Percentiles rank a stretch among this genome's conserved stretches.
Evolutionary conservation across 768 basidiomycete genomes (phyloP).

Genomic region (Hysterangium stoloniferum): DNA sequence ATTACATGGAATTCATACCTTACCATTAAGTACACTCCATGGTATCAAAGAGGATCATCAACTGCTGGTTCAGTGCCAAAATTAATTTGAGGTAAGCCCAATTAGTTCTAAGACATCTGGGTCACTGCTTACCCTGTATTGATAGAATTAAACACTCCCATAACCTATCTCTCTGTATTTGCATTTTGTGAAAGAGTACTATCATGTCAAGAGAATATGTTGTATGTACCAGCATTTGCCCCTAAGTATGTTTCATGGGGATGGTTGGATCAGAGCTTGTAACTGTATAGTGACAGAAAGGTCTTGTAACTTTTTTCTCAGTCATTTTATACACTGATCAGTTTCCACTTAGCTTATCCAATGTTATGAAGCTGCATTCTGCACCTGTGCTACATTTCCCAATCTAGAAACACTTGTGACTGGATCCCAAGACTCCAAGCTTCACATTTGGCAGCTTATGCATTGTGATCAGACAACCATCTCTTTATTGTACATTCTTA

Average conservation of each 20-base stretch:
- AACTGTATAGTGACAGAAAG: constrained; percentile 56
- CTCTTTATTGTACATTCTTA: constrained; percentile 20
- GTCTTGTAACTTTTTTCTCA: constrained; percentile 25
- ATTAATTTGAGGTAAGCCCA: not conserved
- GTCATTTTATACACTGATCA: too few relatives aligned
- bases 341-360: constrained; percentile 51
- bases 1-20: constrained; percentile 58
- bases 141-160: constrained; percentile 35
- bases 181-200: constrained; percentile 47
- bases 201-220: constrained; percentile 50
- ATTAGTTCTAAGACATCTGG: too few relatives aligned
- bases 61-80: constrained; percentile 49
- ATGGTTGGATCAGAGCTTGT: constrained; percentile 33
- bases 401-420: constrained; percentile 68
- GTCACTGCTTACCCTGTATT: constrained; percentile 39
- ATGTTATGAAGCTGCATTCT: constrained; percentile 68
- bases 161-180: constrained; percentile 50
- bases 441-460: constrained; percentile 69
- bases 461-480: constrained; percentile 28
- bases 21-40: constrained; percentile 62
- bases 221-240: constrained; percentile 48
- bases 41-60: constrained; percentile 83
- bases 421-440: constrained; percentile 69
- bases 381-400: constrained; percentile 71
- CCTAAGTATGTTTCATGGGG: constrained; percentile 72